Conservation (phyloP, 257 asterid genomes). For the Solanum chilense region DNA sequence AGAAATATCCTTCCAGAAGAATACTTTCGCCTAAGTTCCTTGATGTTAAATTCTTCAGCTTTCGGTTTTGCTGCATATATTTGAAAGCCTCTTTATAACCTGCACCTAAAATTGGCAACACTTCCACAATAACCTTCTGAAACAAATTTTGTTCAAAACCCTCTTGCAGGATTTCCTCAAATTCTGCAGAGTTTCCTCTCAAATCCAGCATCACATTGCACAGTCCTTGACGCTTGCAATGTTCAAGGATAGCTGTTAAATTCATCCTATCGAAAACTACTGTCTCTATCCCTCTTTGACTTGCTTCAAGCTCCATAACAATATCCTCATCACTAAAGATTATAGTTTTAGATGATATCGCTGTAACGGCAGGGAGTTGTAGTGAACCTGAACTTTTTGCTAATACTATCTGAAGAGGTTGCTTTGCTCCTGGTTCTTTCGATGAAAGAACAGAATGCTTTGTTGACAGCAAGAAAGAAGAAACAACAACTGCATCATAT, state of each 20-base stretch:
- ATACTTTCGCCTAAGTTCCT: constrained; percentile 36
- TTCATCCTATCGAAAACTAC: constrained; percentile 26
- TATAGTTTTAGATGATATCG: constrained; percentile 21
- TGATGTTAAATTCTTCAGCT: constrained; percentile 44
- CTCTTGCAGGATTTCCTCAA: constrained; percentile 50
- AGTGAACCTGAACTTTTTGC: constrained; percentile 20
- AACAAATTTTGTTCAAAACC: constrained; percentile 49
- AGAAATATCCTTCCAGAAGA: constrained; percentile 69
- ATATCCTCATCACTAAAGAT: constrained; percentile 31
- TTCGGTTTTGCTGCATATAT: constrained; percentile 10
- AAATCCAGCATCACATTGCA: constrained; percentile 71
- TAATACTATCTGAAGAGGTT: constrained; percentile 55
- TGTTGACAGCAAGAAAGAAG: constrained; percentile 22
- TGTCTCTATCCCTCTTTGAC: constrained; percentile 32
- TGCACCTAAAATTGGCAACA: constrained; percentile 50
- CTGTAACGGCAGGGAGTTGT: constrained; percentile 10
- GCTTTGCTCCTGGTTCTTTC: constrained; percentile 73
- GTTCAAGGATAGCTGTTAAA: constrained; percentile 51
- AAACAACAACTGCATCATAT: constrained; percentile 55
- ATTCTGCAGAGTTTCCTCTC: constrained; percentile 26
- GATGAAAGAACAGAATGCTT: constrained; percentile 32
- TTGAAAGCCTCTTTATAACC: constrained; percentile 5
- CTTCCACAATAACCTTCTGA: constrained; percentile 74
- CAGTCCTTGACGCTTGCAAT: constrained; percentile 56
- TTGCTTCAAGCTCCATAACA: constrained; percentile 8